These are phyloP conservation scores for Calocybe indica DNA, from an alignment of 768 basidiomycete species.

Conservation along the genomic window DNA sequence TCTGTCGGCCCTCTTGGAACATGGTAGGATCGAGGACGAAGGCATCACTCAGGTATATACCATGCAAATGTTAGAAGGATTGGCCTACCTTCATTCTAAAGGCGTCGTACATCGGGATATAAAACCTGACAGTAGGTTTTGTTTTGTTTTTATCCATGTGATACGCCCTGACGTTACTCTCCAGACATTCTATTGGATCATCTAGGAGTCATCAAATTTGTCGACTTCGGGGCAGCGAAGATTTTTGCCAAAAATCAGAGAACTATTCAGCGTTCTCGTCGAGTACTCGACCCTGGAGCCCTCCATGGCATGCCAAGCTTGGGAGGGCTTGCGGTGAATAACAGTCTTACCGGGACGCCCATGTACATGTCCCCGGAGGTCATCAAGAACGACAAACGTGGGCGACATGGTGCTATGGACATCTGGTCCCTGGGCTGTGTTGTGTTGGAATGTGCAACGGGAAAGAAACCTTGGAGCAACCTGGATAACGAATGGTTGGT, in stretches of 20 bases:
- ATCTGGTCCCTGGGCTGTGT: constrained; percentile 98
- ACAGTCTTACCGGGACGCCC: constrained; percentile 92
- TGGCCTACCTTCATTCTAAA: constrained; percentile 89
- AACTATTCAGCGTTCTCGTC: constrained; percentile 71
- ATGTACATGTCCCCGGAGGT: constrained; percentile 99
- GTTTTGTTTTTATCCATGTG: background rate
- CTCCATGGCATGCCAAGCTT: constrained; percentile 23
- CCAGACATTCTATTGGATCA: constrained; percentile 93
- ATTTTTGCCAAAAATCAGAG: constrained; percentile 88
- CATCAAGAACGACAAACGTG: constrained; percentile 88
- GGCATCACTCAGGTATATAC: constrained; percentile 93
- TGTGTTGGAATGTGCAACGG: constrained; percentile 94
- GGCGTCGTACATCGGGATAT: constrained; percentile 95
- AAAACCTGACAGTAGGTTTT: constrained; percentile 90
- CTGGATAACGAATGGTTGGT: constrained; percentile 97
- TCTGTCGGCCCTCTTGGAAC: constrained; percentile 80
- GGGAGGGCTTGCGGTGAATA: constrained; percentile 55
- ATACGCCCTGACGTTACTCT: constrained; percentile 6
- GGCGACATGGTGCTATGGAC: constrained; percentile 93
- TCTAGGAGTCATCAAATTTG: constrained; percentile 89
- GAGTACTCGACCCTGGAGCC: constrained; percentile 38
- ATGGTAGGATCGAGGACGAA: constrained; percentile 95
- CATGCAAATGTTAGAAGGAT: constrained; percentile 93
- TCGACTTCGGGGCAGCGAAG: constrained; percentile 97
- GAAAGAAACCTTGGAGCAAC: constrained; percentile 97